Evolutionary conservation across 352 stramenopile genomes (phyloP).

Genomic region (Blastocystis sp.): DNA sequence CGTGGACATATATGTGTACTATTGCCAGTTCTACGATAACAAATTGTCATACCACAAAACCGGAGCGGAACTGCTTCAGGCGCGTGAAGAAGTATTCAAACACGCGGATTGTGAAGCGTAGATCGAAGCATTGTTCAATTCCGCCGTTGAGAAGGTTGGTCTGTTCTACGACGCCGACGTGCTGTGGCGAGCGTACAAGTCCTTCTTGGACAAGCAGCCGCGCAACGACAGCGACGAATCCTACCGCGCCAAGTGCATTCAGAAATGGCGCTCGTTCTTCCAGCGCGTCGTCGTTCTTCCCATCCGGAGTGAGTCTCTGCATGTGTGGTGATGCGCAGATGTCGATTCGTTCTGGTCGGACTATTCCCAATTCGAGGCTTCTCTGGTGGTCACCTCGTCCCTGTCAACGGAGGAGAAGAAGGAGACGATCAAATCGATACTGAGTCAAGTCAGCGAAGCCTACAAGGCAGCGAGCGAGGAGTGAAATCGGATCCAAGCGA

Average conservation of each 20-base stretch:
- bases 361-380: constrained; percentile 30
- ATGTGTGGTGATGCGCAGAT: background rate
- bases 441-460: background rate
- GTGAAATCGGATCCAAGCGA: background rate
- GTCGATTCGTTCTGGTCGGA: constrained; percentile 47
- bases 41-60: constrained; percentile 2
- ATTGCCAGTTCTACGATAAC: constrained; percentile 47
- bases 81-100: background rate
- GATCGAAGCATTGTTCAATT: constrained; percentile 7
- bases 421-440: background rate
- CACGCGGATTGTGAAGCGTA: background rate
- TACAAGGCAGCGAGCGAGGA: background rate
- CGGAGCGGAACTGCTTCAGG: background rate
- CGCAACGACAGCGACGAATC: background rate
- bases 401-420: background rate
- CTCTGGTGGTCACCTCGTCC: background rate
- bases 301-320: background rate
- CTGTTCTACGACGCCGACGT: constrained; percentile 45
- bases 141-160: constrained; percentile 16
- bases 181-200: constrained; percentile 27
- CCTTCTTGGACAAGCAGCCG: constrained; percentile 16
- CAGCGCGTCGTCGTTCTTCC: constrained; percentile 14
- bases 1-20: constrained; percentile 58
- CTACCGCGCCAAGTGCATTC: background rate
- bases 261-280: constrained; percentile 14